These are phyloP conservation scores for Dothiorella sarmentorum DNA, from an alignment of 2,329 filamentous ascomycete genomes.

Conservation along the genomic window DNA sequence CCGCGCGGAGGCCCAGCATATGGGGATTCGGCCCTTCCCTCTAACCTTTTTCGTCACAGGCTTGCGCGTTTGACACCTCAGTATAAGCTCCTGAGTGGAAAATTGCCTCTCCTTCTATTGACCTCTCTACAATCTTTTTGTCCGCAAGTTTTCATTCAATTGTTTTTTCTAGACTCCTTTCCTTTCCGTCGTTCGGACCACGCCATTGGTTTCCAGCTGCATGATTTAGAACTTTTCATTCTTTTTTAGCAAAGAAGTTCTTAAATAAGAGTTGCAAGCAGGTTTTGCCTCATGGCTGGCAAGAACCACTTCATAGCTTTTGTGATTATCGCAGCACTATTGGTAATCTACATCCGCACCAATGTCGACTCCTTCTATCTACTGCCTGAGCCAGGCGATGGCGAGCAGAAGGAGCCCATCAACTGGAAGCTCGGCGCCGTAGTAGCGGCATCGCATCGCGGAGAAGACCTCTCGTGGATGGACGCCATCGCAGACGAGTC, in stretches of 20 bases:
- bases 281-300: background rate
- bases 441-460: background rate
- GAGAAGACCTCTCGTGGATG: background rate
- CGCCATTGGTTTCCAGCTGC: background rate
- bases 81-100: slow-evolving; percentile 1
- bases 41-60: background rate
- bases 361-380: background rate
- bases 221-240: background rate
- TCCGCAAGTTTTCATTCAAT: background rate
- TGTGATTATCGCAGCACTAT: background rate
- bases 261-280: background rate
- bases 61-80: slow-evolving; percentile 6
- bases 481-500: background rate
- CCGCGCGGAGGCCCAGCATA: background rate
- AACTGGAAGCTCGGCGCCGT: background rate
- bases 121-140: background rate
- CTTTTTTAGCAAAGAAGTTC: background rate
- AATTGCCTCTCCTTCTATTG: background rate
- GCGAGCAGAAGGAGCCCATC: background rate
- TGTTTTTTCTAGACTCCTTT: background rate
- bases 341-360: background rate
- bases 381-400: background rate
- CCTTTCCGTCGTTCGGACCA: background rate
- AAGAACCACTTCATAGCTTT: background rate
- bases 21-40: slow-evolving; percentile 9